Conservation (phyloP, 768 basidiomycete genomes). For the Roridomyces roridus region DNA sequence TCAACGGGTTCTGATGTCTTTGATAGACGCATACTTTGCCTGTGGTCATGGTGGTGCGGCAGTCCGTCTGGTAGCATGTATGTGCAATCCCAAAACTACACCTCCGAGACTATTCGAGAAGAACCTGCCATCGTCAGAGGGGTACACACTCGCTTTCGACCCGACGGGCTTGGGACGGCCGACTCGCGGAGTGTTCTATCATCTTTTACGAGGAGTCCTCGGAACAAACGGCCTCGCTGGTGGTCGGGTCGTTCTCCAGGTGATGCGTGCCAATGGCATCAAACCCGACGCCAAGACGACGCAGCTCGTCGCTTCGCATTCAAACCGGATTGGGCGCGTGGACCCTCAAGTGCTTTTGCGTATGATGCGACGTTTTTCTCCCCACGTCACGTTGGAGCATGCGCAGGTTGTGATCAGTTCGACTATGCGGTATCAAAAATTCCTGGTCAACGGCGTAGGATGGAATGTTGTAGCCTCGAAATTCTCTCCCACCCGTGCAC, state of each 20-base stretch:
- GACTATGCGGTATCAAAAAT: slow-evolving; percentile 59
- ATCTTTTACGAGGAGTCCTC: slow-evolving; percentile 59
- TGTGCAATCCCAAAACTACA: slow-evolving; percentile 43
- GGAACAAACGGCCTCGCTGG: slow-evolving; percentile 53
- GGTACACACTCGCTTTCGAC: slow-evolving; percentile 34
- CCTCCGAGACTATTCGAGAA: slow-evolving; percentile 35
- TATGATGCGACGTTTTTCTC: slow-evolving; percentile 52
- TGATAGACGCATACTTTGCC: slow-evolving; percentile 62
- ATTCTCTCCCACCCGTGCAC: slow-evolving; percentile 39
- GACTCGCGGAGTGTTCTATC: slow-evolving; percentile 63
- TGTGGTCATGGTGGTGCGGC: slow-evolving; percentile 55
- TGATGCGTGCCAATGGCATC: slow-evolving; percentile 62
- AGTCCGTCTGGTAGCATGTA: slow-evolving; percentile 52
- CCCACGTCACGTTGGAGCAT: slow-evolving; percentile 61
- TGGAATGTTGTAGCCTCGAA: slow-evolving; percentile 51
- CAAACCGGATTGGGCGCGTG: slow-evolving; percentile 49
- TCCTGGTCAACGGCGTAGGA: slow-evolving; percentile 46
- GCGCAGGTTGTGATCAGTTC: slow-evolving; percentile 61
- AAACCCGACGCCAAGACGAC: slow-evolving; percentile 60
- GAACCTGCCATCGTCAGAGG: slow-evolving; percentile 25
- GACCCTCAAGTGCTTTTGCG: slow-evolving; percentile 54
- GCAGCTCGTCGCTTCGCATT: slow-evolving; percentile 59
- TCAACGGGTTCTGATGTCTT: slow-evolving; percentile 51
- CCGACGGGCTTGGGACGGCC: slow-evolving; percentile 37
- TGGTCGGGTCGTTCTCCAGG: slow-evolving; percentile 50